Conservation (phyloP, 2,329 filamentous ascomycete genomes). For the Metarhizium humberi region DNA sequence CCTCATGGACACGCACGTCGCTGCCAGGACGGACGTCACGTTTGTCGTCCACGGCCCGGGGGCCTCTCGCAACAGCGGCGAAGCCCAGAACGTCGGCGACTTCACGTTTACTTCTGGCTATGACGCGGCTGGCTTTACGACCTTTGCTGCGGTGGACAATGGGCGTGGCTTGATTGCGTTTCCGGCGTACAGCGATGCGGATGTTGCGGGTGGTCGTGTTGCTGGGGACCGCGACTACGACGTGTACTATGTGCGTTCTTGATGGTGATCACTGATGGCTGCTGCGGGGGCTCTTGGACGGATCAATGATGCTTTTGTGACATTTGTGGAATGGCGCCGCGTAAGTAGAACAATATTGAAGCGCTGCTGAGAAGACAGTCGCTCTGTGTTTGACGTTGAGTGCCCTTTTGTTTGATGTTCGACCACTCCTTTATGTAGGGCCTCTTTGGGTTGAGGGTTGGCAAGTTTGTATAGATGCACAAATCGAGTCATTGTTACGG, state of each 20-base stretch:
- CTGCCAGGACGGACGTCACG: slow-evolving; percentile 24
- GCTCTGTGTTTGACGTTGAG: no score
- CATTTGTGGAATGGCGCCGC: no score
- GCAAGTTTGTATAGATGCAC: no score
- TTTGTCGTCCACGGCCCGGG: slow-evolving; percentile 27
- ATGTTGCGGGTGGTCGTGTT: slow-evolving; percentile 32
- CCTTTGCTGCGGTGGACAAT: slow-evolving; percentile 38
- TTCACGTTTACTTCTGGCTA: slow-evolving; percentile 37
- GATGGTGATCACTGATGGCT: no score
- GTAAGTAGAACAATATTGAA: no score
- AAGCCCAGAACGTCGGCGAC: slow-evolving; percentile 33
- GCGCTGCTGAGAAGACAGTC: no score
- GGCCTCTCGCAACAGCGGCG: slow-evolving; percentile 28
- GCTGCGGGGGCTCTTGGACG: no score
- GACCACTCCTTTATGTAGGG: no score
- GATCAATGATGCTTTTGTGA: no score
- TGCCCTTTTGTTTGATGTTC: no score
- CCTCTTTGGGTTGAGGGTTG: no score
- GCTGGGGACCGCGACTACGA: slow-evolving; percentile 18
- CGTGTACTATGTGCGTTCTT: neutral
- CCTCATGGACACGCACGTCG: slow-evolving; percentile 27
- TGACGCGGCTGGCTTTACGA: slow-evolving; percentile 36
- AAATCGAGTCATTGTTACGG: no score
- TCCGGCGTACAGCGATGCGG: slow-evolving; percentile 43
- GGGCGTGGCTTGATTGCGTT: slow-evolving; percentile 34